phyloP scores from a whole-genome alignment of 768 basidiomycete species.

The Mycena floridula region DNA sequence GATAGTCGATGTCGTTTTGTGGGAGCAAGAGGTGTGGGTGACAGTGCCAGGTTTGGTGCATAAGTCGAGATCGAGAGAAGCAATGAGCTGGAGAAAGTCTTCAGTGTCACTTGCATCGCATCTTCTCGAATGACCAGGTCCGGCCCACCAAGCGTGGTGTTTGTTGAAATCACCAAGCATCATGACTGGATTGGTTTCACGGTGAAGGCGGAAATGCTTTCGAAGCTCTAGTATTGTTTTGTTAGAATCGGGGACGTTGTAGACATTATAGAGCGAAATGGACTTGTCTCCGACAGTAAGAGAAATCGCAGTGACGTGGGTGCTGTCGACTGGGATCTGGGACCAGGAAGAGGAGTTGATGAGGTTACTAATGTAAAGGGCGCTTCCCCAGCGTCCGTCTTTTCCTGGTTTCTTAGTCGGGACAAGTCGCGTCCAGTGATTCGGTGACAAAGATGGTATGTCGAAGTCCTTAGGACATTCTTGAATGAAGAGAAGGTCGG shows the following conservation, averaged over 20 bases:
- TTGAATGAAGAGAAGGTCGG: neutral
- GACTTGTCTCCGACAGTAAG: neutral
- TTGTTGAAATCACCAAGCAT: slow-evolving; percentile 8
- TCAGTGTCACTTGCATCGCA: neutral
- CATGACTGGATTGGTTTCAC: neutral
- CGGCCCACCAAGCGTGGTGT: slow-evolving; percentile 8
- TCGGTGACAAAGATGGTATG: neutral
- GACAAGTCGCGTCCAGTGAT: neutral
- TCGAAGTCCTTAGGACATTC: neutral
- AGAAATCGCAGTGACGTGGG: neutral
- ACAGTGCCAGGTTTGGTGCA: slow-evolving; percentile 6
- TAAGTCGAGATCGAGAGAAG: neutral
- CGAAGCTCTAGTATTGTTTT: neutral
- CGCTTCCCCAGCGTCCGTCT: neutral
- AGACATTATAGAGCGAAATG: neutral
- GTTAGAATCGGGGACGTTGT: slow-evolving; percentile 1
- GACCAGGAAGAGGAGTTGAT: neutral
- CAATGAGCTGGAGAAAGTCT: slow-evolving; percentile 1
- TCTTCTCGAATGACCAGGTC: neutral
- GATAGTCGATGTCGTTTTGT: slow-evolving; percentile 4
- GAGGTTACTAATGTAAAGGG: neutral
- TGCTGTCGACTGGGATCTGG: neutral
- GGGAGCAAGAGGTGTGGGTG: slow-evolving; percentile 2
- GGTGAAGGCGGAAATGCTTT: neutral
- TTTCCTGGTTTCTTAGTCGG: neutral